phyloP scores from a whole-genome alignment of 805 yeast genomes.

The Wickerhamiella australiensis region DNA sequence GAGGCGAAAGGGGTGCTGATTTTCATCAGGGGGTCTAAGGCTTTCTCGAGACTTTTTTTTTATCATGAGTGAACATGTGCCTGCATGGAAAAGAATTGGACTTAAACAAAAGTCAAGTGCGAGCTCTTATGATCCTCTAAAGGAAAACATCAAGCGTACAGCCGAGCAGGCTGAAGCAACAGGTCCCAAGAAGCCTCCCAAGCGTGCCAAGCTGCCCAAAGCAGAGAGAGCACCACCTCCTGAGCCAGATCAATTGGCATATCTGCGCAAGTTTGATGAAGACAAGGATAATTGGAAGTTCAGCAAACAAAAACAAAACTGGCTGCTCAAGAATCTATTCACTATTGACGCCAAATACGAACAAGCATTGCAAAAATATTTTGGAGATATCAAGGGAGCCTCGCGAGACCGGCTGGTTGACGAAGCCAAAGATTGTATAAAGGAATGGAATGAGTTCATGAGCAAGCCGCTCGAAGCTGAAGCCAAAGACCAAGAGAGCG shows the following conservation, averaged over 20 bases:
- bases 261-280: conserved; percentile 44
- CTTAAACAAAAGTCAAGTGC: conserved; percentile 38
- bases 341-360: conserved; percentile 40
- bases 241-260: conserved; percentile 61
- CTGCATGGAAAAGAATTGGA: conserved; percentile 79
- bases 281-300: conserved; percentile 65
- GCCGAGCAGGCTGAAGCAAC: conserved; percentile 17
- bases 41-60: not conserved
- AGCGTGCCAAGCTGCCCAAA: conserved; percentile 58
- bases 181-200: conserved; percentile 46
- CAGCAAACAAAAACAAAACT: conserved; percentile 75
- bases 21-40: not conserved
- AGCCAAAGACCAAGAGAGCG: conserved; percentile 4
- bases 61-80: conserved; percentile 29
- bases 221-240: conserved; percentile 56
- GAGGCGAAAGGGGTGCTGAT: not conserved
- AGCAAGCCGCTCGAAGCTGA: conserved; percentile 24
- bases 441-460: conserved; percentile 45
- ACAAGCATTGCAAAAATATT: conserved; percentile 38
- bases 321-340: conserved; percentile 57
- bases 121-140: conserved; percentile 26
- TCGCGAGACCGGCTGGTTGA: conserved; percentile 45
- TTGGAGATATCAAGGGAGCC: conserved; percentile 58
- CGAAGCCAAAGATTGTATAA: conserved; percentile 37
- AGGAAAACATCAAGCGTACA: conserved; percentile 23